These are phyloP conservation scores for Diutina sp. DNA, from an alignment of 1,139 yeast species.

Conservation along the genomic window DNA sequence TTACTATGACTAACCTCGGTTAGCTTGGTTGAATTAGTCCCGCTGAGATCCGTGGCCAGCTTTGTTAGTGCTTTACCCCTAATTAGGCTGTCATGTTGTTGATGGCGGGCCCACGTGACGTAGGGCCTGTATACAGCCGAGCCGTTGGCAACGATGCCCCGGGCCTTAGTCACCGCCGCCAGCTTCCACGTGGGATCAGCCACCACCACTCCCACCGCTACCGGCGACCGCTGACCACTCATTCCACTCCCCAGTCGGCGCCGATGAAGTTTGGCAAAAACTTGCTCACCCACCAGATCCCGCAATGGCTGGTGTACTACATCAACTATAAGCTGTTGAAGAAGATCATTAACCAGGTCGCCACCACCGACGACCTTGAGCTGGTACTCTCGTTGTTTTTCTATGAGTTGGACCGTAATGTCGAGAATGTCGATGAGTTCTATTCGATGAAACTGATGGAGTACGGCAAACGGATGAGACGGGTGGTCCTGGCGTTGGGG, in stretches of 20 bases:
- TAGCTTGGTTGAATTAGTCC: too few relatives aligned
- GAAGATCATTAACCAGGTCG: conserved; percentile 52
- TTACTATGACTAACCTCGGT: too few relatives aligned
- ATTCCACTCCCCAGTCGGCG: neutral
- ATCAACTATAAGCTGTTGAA: conserved; percentile 81
- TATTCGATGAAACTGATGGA: conserved; percentile 64
- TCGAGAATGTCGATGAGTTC: conserved; percentile 71
- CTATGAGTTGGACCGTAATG: conserved; percentile 66
- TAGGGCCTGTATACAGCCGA: neutral
- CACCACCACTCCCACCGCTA: neutral
- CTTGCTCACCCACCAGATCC: conserved; percentile 71
- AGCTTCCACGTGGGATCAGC: neutral
- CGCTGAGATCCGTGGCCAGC: too few relatives aligned
- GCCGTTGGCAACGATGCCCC: neutral
- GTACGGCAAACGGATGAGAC: conserved; percentile 54
- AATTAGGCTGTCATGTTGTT: neutral
- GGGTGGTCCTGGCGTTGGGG: conserved; percentile 25
- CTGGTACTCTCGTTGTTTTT: conserved; percentile 50
- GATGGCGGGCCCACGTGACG: neutral
- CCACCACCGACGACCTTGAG: neutral
- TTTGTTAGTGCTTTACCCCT: too few relatives aligned
- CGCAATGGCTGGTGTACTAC: conserved; percentile 79
- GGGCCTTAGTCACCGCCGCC: neutral
- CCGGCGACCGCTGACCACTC: neutral
- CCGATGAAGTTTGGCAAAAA: conserved; percentile 81